Percentiles rank a stretch among this genome's conserved stretches.
These are phyloP conservation scores for Cyberlindnera veronae DNA, from an alignment of 805 yeast genomes.

Conservation along the genomic window DNA sequence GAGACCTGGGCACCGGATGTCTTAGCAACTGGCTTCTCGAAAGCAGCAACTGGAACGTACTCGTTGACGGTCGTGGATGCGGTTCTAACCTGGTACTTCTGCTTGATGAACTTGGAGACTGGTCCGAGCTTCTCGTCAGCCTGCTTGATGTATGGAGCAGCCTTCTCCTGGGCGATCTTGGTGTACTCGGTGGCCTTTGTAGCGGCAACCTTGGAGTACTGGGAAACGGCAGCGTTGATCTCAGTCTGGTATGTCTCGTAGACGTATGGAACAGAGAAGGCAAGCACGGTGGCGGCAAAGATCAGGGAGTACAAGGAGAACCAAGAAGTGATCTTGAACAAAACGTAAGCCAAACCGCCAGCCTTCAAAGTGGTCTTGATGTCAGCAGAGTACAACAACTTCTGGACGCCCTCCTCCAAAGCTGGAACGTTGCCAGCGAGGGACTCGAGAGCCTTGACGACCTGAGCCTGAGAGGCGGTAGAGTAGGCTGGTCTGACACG, in stretches of 20 bases:
- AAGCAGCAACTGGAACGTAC: constrained; percentile 12
- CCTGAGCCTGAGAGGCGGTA: constrained; percentile 34
- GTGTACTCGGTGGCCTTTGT: constrained; percentile 45
- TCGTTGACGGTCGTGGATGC: constrained; percentile 62
- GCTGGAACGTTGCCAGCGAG: constrained; percentile 43
- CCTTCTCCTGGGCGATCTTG: constrained; percentile 50
- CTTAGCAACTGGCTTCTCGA: constrained; percentile 17
- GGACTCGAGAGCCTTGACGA: constrained; percentile 40
- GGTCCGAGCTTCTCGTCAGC: constrained; percentile 64
- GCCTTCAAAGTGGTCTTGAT: constrained; percentile 71
- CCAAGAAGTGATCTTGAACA: constrained; percentile 71
- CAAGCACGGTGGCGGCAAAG: constrained; percentile 50
- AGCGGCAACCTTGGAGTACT: constrained; percentile 43
- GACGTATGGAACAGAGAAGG: constrained; percentile 73
- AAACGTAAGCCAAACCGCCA: constrained; percentile 59
- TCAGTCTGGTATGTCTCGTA: constrained; percentile 73
- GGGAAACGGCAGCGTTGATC: constrained; percentile 62
- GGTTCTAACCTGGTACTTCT: constrained; percentile 56
- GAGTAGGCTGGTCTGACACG: constrained; percentile 65
- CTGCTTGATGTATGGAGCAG: constrained; percentile 56
- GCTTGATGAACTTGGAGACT: constrained; percentile 54
- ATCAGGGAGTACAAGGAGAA: constrained; percentile 69
- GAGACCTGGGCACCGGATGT: constrained; percentile 17
- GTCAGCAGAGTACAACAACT: constrained; percentile 62
- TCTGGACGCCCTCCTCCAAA: constrained; percentile 51